Evolutionary conservation across 2,329 filamentous ascomycete species (phyloP).

Genomic region (Penicillium sp.): DNA sequence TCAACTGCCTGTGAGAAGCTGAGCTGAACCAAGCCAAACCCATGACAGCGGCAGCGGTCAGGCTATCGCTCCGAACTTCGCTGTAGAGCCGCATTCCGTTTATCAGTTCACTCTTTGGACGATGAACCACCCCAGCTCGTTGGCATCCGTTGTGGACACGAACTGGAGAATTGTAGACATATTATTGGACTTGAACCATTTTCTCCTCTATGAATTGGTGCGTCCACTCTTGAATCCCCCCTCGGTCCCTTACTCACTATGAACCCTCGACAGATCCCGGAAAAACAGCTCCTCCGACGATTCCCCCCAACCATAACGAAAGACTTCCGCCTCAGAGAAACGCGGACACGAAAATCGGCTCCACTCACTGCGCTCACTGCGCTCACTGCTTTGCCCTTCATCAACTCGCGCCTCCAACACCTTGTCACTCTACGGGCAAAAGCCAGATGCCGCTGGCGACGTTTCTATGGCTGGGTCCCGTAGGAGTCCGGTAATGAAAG

Average conservation of each 20-base stretch:
- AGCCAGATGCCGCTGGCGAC: constrained; percentile 48
- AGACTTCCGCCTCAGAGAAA: constrained; percentile 29
- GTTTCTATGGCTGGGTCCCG: constrained; percentile 55
- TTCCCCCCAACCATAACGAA: constrained; percentile 27
- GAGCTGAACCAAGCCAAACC: background rate
- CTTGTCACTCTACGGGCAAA: constrained; percentile 9
- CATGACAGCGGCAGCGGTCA: background rate
- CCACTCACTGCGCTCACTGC: constrained; percentile 22
- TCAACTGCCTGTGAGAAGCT: background rate
- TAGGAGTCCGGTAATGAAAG: constrained; percentile 55
- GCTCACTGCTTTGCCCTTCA: constrained; percentile 15
- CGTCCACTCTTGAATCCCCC: background rate
- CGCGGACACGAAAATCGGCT: constrained; percentile 32
- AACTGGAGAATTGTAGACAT: background rate
- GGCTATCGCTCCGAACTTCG: constrained; percentile 14
- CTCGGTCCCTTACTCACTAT: constrained; percentile 19
- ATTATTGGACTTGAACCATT: background rate
- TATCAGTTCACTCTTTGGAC: background rate
- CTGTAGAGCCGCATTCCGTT: constrained; percentile 24
- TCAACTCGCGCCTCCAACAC: constrained; percentile 9
- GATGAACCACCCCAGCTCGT: background rate
- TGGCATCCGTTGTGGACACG: background rate
- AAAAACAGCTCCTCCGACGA: constrained; percentile 37
- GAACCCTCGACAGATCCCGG: constrained; percentile 23
- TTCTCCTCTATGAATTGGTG: background rate